Evolutionary conservation across 208 protist species (phyloP).

Genomic region (Leishmania turanica): DNA sequence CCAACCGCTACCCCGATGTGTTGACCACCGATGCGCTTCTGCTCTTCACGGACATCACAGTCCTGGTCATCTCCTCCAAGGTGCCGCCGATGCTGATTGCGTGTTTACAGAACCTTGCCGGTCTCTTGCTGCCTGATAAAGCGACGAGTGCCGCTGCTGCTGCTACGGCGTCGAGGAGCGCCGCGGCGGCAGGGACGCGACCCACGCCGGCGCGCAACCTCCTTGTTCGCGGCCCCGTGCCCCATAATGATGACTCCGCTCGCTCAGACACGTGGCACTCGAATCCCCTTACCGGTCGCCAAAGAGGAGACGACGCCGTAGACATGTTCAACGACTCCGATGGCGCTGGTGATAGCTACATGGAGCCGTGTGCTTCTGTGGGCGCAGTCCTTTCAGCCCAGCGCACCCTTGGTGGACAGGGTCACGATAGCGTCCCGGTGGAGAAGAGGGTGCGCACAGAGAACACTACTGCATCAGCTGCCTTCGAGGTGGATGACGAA

Average conservation of each 20-base stretch:
- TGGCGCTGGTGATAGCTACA: neutral
- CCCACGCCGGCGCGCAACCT: neutral
- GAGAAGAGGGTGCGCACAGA: conserved; percentile 4
- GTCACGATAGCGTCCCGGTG: neutral
- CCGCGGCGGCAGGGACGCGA: neutral
- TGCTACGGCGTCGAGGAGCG: conserved; percentile 3
- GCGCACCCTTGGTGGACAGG: neutral
- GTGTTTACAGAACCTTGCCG: conserved; percentile 73
- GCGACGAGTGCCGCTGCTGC: conserved; percentile 7
- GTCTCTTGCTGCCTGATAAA: conserved; percentile 71
- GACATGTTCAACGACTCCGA: neutral
- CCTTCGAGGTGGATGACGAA: conserved; percentile 22
- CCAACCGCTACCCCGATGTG: conserved; percentile 71
- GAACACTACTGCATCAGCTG: neutral
- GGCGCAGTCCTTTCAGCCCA: neutral
- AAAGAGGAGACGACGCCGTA: neutral
- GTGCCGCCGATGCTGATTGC: conserved; percentile 80
- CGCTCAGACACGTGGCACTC: neutral
- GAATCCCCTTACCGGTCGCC: neutral
- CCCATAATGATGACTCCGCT: neutral
- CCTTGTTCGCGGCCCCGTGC: neutral
- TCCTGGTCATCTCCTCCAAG: conserved; percentile 49
- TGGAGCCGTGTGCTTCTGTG: neutral
- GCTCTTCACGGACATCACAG: conserved; percentile 67
- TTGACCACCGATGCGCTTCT: conserved; percentile 69